Percentiles rank a stretch among this genome's conserved stretches.
phyloP scores from a whole-genome alignment of 2,329 filamentous ascomycete species.

The Epichloe coenophiala region DNA sequence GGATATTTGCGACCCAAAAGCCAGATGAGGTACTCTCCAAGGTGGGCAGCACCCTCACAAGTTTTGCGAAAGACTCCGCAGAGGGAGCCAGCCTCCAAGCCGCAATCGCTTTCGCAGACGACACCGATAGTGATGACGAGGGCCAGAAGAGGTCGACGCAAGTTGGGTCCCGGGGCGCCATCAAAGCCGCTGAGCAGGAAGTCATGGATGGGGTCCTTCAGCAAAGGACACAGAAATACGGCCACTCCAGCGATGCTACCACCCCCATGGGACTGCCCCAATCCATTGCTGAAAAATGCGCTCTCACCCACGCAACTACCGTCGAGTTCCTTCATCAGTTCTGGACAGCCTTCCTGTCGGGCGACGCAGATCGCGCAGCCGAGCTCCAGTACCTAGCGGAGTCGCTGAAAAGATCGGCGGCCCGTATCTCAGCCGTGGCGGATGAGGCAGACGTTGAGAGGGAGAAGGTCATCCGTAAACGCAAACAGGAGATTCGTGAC shows the following conservation, averaged over 20 bases:
- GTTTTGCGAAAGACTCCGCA: conserved; percentile 31
- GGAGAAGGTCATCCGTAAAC: conserved; percentile 48
- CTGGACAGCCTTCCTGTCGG: conserved; percentile 84
- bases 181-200: conserved; percentile 50
- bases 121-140: conserved; percentile 55
- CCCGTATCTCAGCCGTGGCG: conserved; percentile 69
- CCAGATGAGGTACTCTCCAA: conserved; percentile 53
- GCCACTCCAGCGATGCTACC: conserved; percentile 31
- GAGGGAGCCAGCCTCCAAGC: conserved; percentile 46
- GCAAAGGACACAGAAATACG: conserved; percentile 45
- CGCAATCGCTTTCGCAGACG: conserved; percentile 55
- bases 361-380: conserved; percentile 63
- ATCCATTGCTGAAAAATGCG: conserved; percentile 44
- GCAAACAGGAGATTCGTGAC: conserved; percentile 57
- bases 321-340: conserved; percentile 97
- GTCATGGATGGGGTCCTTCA: conserved; percentile 52
- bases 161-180: conserved; percentile 56
- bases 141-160: conserved; percentile 33
- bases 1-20: conserved; percentile 54
- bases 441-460: conserved; percentile 66
- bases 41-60: conserved; percentile 48
- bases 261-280: conserved; percentile 40
- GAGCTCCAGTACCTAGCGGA: conserved; percentile 76
- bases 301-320: conserved; percentile 75
- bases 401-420: conserved; percentile 62